These are phyloP conservation scores for Podospora conica DNA, from an alignment of 495 filamentous ascomycete species.

Conservation along the genomic window DNA sequence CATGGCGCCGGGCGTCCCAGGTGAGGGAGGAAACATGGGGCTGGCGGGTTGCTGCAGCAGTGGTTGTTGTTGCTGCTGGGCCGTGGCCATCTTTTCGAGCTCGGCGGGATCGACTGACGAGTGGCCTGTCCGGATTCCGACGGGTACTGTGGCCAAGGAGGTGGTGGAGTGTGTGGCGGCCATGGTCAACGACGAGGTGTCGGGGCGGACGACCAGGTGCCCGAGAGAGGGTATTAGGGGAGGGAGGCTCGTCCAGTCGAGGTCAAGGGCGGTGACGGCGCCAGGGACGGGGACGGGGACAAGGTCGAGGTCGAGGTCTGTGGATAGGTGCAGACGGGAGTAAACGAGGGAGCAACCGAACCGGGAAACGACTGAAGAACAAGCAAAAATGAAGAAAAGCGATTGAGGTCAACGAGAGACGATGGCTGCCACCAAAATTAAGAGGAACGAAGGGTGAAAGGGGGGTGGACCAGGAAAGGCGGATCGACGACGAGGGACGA, in stretches of 20 bases:
- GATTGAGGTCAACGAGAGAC: background rate
- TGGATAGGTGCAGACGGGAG: background rate
- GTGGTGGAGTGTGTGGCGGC: constrained; percentile 21
- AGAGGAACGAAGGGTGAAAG: constrained; percentile 1
- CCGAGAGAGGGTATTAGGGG: background rate
- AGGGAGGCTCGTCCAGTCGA: background rate
- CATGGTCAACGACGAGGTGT: constrained; percentile 16
- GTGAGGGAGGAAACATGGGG: background rate
- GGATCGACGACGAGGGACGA: background rate
- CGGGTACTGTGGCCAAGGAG: constrained; percentile 16
- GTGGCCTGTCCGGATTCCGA: constrained; percentile 7
- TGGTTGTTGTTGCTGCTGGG: background rate
- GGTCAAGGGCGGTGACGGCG: background rate
- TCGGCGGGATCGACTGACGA: constrained; percentile 19
- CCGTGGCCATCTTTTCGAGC: constrained; percentile 25
- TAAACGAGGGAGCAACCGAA: background rate
- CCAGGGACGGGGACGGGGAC: no score
- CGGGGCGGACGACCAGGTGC: constrained; percentile 9
- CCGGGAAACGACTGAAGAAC: background rate
- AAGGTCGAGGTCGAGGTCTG: background rate
- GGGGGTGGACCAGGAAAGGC: background rate
- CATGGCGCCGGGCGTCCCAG: background rate
- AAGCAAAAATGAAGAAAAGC: background rate
- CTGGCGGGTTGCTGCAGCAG: constrained; percentile 4
- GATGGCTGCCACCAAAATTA: background rate